These are phyloP conservation scores for Phytophthora aleatoria DNA, from an alignment of 352 stramenopile genomes.

Conservation along the genomic window DNA sequence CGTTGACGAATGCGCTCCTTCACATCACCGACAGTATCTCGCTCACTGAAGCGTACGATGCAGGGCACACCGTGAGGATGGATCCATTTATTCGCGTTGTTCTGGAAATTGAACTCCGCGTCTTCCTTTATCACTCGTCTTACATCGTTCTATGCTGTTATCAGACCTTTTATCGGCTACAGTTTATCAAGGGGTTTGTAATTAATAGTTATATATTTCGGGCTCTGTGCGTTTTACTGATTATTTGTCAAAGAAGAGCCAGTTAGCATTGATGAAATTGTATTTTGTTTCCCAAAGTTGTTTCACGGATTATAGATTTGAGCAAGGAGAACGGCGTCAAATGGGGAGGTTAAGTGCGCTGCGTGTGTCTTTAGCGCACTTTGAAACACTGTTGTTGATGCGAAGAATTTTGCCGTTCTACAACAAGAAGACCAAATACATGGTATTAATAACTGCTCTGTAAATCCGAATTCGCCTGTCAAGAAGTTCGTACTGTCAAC, in stretches of 20 bases:
- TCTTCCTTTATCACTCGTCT: slow-evolving; percentile 45
- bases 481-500: no score
- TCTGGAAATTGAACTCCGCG: slow-evolving; percentile 64
- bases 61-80: slow-evolving; percentile 74
- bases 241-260: neutral
- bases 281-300: slow-evolving; percentile 12
- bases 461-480: no score
- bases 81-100: slow-evolving; percentile 65
- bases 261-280: slow-evolving; percentile 6
- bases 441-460: no score
- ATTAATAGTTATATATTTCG: no score
- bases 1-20: slow-evolving; percentile 73
- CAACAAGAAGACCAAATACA: no score
- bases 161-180: no score
- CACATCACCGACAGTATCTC: slow-evolving; percentile 68
- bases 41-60: slow-evolving; percentile 62
- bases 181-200: no score
- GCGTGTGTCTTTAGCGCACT: no score
- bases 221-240: no score
- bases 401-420: no score
- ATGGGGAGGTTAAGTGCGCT: no score
- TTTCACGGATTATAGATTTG: neutral
- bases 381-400: no score
- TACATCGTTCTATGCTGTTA: slow-evolving; percentile 60
- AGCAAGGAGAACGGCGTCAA: neutral